Percentiles rank a stretch among this genome's conserved stretches.
These are phyloP conservation scores for Myriosclerotinia curreyana DNA, from an alignment of 2,329 filamentous ascomycete species.

Conservation along the genomic window DNA sequence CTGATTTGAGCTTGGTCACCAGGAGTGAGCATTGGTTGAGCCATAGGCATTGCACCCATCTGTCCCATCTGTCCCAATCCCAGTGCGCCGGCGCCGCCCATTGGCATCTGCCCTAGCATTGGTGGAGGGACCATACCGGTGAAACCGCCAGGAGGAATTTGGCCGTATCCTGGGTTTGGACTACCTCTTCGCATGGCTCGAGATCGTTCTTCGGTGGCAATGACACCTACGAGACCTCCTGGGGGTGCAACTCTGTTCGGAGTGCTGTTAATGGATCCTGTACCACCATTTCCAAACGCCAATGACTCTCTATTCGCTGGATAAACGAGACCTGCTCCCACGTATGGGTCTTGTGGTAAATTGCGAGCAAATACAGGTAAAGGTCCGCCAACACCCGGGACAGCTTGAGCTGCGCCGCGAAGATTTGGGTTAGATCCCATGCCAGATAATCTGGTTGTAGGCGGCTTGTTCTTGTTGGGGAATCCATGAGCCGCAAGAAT, in stretches of 20 bases:
- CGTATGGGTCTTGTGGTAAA: constrained; percentile 80
- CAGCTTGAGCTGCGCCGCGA: constrained; percentile 53
- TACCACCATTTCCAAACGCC: constrained; percentile 58
- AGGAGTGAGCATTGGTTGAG: constrained; percentile 44
- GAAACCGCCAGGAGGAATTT: constrained; percentile 37
- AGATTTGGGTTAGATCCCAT: constrained; percentile 71
- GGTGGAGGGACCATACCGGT: constrained; percentile 35
- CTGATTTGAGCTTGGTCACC: constrained; percentile 74
- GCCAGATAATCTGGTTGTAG: constrained; percentile 50
- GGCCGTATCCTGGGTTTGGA: constrained; percentile 56
- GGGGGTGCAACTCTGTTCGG: constrained; percentile 50
- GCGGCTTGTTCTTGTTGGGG: constrained; percentile 72
- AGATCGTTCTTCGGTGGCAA: constrained; percentile 78
- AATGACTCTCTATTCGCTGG: constrained; percentile 71
- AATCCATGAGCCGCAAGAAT: constrained; percentile 89
- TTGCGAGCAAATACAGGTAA: constrained; percentile 81
- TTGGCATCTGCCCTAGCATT: constrained; percentile 26
- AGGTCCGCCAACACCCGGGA: constrained; percentile 48
- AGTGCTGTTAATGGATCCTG: constrained; percentile 44
- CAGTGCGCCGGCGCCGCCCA: constrained; percentile 29
- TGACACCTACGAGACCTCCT: constrained; percentile 82
- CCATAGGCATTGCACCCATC: constrained; percentile 37
- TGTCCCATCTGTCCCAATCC: constrained; percentile 37
- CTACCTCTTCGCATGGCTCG: constrained; percentile 75
- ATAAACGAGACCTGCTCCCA: constrained; percentile 73